Conservation (phyloP, 257 asterid species). For the Plantago elongata region DNA sequence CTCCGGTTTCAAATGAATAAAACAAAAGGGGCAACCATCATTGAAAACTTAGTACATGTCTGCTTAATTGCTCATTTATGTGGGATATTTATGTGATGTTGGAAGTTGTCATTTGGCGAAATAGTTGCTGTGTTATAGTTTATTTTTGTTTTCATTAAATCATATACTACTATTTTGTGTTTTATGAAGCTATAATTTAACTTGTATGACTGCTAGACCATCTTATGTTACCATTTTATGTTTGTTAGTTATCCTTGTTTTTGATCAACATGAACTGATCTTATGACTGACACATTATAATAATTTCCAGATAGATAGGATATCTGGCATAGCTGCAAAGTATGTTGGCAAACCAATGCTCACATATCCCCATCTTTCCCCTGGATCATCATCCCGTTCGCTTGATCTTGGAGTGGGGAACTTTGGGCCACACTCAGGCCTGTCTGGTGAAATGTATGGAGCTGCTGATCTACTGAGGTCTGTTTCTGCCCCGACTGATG, state of each 20-base stretch:
- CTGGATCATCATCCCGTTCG: constrained; percentile 39
- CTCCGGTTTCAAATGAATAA: neutral
- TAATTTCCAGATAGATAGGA: constrained; percentile 52
- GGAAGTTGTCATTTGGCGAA: too few relatives aligned
- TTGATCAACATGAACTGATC: neutral
- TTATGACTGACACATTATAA: neutral
- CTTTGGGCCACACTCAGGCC: constrained; percentile 41
- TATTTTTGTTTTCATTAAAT: too few relatives aligned
- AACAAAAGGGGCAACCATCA: too few relatives aligned
- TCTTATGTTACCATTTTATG: too few relatives aligned
- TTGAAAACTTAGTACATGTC: too few relatives aligned
- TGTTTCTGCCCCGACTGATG: constrained; percentile 54
- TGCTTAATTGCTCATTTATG: too few relatives aligned
- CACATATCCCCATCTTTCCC: constrained; percentile 42
- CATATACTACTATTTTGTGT: neutral
- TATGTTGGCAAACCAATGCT: constrained; percentile 69
- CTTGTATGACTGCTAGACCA: too few relatives aligned
- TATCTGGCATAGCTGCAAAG: constrained; percentile 72
- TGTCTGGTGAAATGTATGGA: constrained; percentile 44
- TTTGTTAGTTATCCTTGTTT: too few relatives aligned
- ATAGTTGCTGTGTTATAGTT: too few relatives aligned
- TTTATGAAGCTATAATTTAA: neutral
- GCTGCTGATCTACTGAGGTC: constrained; percentile 54
- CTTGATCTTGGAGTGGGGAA: constrained; percentile 54
- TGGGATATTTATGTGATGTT: too few relatives aligned